These are phyloP conservation scores for Takashimella tepidaria DNA, from an alignment of 1,284 basidiomycete species.

Conservation along the genomic window DNA sequence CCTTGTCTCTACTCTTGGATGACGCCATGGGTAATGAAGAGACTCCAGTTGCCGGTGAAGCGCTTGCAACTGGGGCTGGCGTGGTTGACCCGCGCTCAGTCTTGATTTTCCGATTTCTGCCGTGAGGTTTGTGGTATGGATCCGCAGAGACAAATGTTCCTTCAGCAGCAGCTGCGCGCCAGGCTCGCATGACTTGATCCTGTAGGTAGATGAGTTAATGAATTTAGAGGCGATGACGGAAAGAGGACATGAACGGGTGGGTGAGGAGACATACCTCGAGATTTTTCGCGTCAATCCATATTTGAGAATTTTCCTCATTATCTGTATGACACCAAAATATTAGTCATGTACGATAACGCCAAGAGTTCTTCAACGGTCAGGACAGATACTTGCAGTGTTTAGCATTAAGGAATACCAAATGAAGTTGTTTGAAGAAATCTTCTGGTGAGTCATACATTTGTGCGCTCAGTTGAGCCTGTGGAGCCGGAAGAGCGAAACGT, in stretches of 20 bases:
- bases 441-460: constrained; percentile 33
- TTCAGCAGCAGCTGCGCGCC: constrained; percentile 21
- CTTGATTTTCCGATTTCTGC: constrained; percentile 6
- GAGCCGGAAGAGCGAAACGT: too few species aligned
- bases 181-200: constrained; percentile 30
- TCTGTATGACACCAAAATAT: constrained; percentile 32
- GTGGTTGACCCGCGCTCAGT: constrained; percentile 5
- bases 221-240: neutral
- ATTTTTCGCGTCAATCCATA: constrained; percentile 39
- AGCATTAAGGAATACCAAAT: constrained; percentile 47
- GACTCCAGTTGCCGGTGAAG: constrained; percentile 1
- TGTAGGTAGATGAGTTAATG: constrained; percentile 7
- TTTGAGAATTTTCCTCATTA: constrained; percentile 42
- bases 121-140: constrained; percentile 13
- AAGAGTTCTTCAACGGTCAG: neutral
- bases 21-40: neutral
- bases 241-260: too few species aligned
- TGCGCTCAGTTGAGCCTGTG: constrained; percentile 27
- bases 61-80: neutral
- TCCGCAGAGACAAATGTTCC: constrained; percentile 21
- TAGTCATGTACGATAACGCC: neutral
- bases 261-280: constrained; percentile 37
- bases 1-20: neutral
- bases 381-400: constrained; percentile 40
- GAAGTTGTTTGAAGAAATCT: constrained; percentile 42